Conservation (phyloP, 2,329 filamentous ascomycete species). For the Fusarium longipes region DNA sequence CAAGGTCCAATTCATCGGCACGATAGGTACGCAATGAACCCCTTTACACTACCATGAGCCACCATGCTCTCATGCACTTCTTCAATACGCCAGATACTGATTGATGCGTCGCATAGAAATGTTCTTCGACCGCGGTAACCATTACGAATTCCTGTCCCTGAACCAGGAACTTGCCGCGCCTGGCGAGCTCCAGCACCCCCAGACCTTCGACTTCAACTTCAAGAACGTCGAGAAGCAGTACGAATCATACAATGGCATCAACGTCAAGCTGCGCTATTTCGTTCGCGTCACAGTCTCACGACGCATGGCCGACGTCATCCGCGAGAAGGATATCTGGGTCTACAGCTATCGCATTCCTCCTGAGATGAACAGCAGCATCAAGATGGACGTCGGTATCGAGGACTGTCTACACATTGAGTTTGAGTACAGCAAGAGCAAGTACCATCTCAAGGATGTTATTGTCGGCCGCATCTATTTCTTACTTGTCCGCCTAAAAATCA, state of each 20-base stretch:
- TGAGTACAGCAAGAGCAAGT: conserved; percentile 99
- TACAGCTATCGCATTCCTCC: conserved; percentile 98
- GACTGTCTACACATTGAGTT: conserved; percentile 99
- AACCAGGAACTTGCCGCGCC: conserved; percentile 97
- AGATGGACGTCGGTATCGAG: conserved; percentile 99
- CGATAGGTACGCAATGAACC: conserved; percentile 75
- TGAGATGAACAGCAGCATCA: conserved; percentile 98
- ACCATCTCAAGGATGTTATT: conserved; percentile 98
- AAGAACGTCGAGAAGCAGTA: conserved; percentile 99
- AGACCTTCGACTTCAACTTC: conserved; percentile 99
- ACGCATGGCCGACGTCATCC: conserved; percentile 96
- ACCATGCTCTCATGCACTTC: conserved; percentile 21
- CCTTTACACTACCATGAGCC: conserved; percentile 10
- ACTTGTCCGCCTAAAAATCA: conserved; percentile 96
- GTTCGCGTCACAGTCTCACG: conserved; percentile 95
- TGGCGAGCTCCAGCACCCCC: conserved; percentile 96
- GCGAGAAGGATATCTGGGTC: conserved; percentile 99
- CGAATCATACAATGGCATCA: conserved; percentile 99
- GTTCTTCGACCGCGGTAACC: conserved; percentile 99
- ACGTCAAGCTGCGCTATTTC: conserved; percentile 98
- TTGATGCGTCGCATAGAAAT: conserved; percentile 73
- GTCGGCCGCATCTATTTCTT: conserved; percentile 99
- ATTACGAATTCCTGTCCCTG: conserved; percentile 98
- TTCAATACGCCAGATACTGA: conserved; percentile 4
- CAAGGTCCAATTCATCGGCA: conserved; percentile 99